A percentile compares a stretch with the other conserved stretches of the same genome.
These are phyloP conservation scores for Chaetomium sp. DNA, from an alignment of 2,329 filamentous ascomycete species.

Conservation along the genomic window DNA sequence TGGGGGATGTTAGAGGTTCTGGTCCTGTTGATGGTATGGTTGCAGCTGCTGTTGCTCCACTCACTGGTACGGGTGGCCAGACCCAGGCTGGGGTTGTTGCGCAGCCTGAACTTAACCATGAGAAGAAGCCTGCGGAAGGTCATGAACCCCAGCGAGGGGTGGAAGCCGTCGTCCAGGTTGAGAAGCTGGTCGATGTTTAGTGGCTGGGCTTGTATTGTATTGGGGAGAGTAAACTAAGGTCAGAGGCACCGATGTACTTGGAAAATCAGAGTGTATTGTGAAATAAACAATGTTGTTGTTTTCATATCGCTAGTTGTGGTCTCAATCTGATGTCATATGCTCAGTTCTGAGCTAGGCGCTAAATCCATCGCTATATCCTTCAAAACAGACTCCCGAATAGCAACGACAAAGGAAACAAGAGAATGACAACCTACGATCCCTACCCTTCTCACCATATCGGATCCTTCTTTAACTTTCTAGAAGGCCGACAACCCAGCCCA, in stretches of 20 bases:
- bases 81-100: not conserved
- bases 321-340: no score
- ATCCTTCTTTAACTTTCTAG: not conserved
- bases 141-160: not conserved
- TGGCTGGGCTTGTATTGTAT: not conserved
- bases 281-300: no score
- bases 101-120: not conserved
- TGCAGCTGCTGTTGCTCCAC: not conserved
- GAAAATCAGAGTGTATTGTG: no score
- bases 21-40: not conserved
- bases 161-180: not conserved
- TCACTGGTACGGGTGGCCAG: not conserved
- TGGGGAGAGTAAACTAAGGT: no score
- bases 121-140: not conserved
- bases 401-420: constrained; percentile 6
- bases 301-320: no score
- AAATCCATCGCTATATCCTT: no score
- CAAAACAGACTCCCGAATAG: not conserved
- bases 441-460: not conserved
- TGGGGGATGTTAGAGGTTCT: not conserved
- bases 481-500: not conserved
- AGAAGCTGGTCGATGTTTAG: constrained; percentile 15
- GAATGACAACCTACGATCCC: constrained; percentile 1
- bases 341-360: no score
- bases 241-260: no score